These are phyloP conservation scores for Dioszegia hungarica DNA, from an alignment of 768 basidiomycete genomes.

Conservation along the genomic window DNA sequence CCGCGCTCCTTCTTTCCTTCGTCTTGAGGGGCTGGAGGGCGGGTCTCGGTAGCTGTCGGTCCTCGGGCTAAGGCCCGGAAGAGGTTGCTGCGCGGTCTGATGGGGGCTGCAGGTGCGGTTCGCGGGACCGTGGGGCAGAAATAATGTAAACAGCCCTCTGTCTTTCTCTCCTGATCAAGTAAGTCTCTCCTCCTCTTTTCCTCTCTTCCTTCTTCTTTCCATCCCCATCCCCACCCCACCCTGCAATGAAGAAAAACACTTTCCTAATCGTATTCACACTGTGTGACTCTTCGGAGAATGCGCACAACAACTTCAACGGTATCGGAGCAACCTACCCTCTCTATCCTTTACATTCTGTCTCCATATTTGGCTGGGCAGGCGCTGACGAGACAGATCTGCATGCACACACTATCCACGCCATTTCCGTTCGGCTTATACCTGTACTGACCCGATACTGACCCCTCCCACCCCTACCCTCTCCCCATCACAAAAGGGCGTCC, in stretches of 20 bases:
- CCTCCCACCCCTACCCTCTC: constrained; percentile 1
- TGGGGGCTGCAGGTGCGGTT: constrained; percentile 16
- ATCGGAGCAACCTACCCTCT: constrained; percentile 31
- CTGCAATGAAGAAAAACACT: constrained; percentile 39
- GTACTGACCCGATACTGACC: background rate
- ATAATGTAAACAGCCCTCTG: background rate
- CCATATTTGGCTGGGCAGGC: background rate
- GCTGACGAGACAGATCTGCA: constrained; percentile 12
- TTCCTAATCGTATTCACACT: constrained; percentile 49
- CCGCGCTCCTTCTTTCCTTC: background rate
- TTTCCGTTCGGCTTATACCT: background rate
- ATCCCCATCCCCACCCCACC: constrained; percentile 3
- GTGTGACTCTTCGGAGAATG: constrained; percentile 41
- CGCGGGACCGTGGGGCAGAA: constrained; percentile 3
- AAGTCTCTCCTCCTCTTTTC: background rate
- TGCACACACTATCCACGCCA: background rate
- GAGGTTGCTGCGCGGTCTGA: constrained; percentile 13
- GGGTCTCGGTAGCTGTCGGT: background rate
- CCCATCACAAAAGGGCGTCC: constrained; percentile 34
- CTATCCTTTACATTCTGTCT: background rate
- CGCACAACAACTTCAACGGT: constrained; percentile 45
- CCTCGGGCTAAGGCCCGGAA: constrained; percentile 5
- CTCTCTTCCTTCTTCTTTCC: background rate
- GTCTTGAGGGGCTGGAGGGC: constrained; percentile 3
- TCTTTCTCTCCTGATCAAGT: constrained; percentile 2